Conservation (phyloP, 1,284 basidiomycete genomes). For the Chondrostereum purpureum region DNA sequence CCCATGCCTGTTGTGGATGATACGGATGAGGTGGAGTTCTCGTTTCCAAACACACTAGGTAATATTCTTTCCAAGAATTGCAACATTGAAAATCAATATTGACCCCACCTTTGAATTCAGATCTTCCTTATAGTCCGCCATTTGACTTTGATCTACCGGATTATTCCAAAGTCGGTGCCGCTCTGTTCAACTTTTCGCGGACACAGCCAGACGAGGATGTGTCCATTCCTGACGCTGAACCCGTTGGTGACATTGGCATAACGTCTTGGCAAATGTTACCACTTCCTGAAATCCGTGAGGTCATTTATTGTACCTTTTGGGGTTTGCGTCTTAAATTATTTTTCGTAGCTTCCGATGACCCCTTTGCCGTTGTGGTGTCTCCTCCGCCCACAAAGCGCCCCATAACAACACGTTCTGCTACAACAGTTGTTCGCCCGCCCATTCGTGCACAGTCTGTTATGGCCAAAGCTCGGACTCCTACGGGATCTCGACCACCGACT, state of each 20-base stretch:
- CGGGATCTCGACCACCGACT: not conserved
- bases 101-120: no score
- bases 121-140: constrained; percentile 44
- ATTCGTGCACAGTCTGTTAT: not conserved
- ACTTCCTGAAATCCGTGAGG: constrained; percentile 30
- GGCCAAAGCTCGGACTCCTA: not conserved
- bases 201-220: constrained; percentile 31
- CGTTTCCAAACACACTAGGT: constrained; percentile 67
- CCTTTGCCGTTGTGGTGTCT: constrained; percentile 12
- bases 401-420: not conserved
- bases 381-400: constrained; percentile 3
- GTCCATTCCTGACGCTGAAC: constrained; percentile 18
- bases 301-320: not conserved
- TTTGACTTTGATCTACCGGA: constrained; percentile 51
- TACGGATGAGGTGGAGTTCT: constrained; percentile 70
- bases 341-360: constrained; percentile 19
- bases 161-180: constrained; percentile 46
- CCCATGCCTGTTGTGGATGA: constrained; percentile 35
- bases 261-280: constrained; percentile 25
- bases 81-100: no score
- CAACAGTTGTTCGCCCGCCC: not conserved
- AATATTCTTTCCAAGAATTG: not conserved
- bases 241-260: constrained; percentile 20
- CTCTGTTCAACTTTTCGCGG: constrained; percentile 34
- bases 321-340: no score